Percentiles rank a stretch among this genome's conserved stretches.
Evolutionary conservation across 148 eudicot species (phyloP).

Genomic region (Hydrangea macrophylla): DNA sequence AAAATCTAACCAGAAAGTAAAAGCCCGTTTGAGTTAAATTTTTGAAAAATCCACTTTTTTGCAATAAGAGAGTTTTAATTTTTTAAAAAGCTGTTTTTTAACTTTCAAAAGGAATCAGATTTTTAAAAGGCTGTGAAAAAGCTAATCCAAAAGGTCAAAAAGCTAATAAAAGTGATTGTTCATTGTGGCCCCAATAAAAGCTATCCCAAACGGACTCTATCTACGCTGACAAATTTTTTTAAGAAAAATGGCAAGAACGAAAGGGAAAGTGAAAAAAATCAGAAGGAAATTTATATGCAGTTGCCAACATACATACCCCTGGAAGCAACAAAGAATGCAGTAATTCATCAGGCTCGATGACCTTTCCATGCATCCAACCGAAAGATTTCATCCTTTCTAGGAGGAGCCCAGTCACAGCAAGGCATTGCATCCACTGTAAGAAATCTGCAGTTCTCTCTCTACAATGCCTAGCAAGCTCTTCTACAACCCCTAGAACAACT

Average conservation of each 20-base stretch:
- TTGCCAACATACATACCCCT: conserved; percentile 51
- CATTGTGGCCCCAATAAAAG: no score
- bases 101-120: no score
- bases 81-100: no score
- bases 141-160: no score
- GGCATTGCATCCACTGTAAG: conserved; percentile 91
- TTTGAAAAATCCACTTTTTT: no score
- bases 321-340: conserved; percentile 81
- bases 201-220: no score
- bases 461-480: conserved; percentile 84
- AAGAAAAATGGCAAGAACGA: not conserved
- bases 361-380: conserved; percentile 61
- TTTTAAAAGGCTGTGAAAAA: no score
- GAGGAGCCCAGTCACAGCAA: conserved; percentile 74
- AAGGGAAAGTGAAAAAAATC: conserved; percentile 2
- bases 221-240: no score
- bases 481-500: conserved; percentile 60
- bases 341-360: conserved; percentile 77
- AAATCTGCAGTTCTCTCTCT: conserved; percentile 93
- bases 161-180: no score
- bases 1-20: not conserved
- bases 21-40: no score
- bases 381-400: conserved; percentile 70
- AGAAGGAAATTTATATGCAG: not conserved
- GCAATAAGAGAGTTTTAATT: no score